These are phyloP conservation scores for Chamaenerion angustifolium DNA, from an alignment of 345 rosid species.

Conservation along the genomic window DNA sequence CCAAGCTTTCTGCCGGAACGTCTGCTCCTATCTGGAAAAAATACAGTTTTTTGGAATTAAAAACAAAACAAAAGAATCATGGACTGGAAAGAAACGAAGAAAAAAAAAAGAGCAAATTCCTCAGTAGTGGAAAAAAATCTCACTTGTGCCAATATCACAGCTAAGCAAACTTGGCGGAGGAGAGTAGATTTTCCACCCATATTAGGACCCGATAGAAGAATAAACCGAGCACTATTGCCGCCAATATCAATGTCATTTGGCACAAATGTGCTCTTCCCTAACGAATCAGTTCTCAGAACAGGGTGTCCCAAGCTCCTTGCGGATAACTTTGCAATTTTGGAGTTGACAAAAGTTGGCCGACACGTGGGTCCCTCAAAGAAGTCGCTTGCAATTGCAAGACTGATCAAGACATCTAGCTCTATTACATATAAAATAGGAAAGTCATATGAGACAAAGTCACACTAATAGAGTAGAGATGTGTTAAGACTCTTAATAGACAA, in stretches of 20 bases:
- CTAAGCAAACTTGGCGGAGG: conserved; percentile 95
- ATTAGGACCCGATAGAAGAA: conserved; percentile 96
- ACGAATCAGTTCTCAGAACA: conserved; percentile 73
- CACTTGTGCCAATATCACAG: conserved; percentile 91
- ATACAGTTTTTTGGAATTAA: no score
- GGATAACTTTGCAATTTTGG: conserved; percentile 44
- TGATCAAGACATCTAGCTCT: conserved; percentile 91
- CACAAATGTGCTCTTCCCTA: conserved; percentile 80
- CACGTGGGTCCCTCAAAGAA: conserved; percentile 79
- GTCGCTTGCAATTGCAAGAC: conserved; percentile 73
- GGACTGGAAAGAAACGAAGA: not conserved
- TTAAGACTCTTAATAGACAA: no score
- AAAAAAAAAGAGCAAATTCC: conserved; percentile 3
- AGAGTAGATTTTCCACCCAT: conserved; percentile 99
- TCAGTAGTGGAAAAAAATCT: conserved; percentile 5
- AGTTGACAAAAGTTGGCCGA: conserved; percentile 37
- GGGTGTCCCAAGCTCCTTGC: conserved; percentile 85
- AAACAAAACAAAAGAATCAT: conserved; percentile 4
- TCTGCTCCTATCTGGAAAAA: conserved; percentile 67
- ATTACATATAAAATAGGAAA: conserved; percentile 13
- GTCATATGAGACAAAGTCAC: no score
- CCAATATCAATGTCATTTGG: conserved; percentile 73
- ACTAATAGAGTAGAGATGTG: no score
- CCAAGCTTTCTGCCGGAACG: conserved; percentile 84
- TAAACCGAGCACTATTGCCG: conserved; percentile 60